Evolutionary conservation across 345 rosid species (phyloP).

Genomic region (Rhodamnia rubescens): DNA sequence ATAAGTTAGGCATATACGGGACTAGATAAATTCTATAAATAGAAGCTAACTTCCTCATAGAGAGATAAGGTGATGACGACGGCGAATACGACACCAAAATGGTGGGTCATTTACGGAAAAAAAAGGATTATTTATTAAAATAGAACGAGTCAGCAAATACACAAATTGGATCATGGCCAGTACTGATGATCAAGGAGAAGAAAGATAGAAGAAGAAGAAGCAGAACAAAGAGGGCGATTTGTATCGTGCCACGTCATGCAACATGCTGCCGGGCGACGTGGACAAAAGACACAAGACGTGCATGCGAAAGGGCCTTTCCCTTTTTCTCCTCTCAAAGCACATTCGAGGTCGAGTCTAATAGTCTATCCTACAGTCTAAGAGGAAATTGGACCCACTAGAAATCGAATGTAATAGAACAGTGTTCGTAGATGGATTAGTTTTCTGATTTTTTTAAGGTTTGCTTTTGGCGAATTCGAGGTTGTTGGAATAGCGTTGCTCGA

Average conservation of each 20-base stretch:
- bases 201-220: not conserved
- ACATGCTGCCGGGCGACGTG: not conserved
- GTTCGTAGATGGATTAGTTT: not conserved
- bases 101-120: not conserved
- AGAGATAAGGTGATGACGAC: not conserved
- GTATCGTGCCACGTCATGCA: not conserved
- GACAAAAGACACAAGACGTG: not conserved
- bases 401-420: not conserved
- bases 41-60: not conserved
- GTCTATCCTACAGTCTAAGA: not conserved
- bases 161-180: not conserved
- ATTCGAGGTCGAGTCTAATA: not conserved
- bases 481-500: not conserved
- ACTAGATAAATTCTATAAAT: not conserved
- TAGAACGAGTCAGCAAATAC: not conserved
- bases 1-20: not conserved
- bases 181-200: not conserved
- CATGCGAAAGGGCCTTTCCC: not conserved
- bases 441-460: not conserved
- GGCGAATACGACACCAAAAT: not conserved
- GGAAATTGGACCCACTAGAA: not conserved
- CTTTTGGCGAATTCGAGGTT: not conserved
- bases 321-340: not conserved
- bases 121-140: not conserved
- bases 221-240: not conserved